Evolutionary conservation across 495 filamentous ascomycete genomes (phyloP).

Genomic region (Penicillium coprophilum): DNA sequence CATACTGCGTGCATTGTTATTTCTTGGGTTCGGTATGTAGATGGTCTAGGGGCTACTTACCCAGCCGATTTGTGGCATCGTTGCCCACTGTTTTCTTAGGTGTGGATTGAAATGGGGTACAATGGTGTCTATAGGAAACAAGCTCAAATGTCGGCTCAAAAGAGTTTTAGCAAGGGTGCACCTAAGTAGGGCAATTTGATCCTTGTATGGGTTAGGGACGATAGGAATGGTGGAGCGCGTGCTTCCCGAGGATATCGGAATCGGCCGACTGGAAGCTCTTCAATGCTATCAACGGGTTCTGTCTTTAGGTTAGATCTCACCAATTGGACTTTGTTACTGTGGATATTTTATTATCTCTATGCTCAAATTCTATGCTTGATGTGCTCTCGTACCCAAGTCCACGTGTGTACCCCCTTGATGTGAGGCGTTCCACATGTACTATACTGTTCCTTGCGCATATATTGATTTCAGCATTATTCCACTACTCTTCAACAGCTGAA

Average conservation of each 20-base stretch:
- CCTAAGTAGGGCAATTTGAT: neutral
- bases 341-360: neutral
- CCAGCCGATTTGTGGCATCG: conserved; percentile 46
- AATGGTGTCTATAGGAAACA: neutral
- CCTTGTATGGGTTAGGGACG: neutral
- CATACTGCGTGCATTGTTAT: conserved; percentile 34
- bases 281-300: conserved; percentile 1
- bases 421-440: neutral
- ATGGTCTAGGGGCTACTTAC: conserved; percentile 18
- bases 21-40: neutral
- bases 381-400: neutral
- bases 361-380: neutral
- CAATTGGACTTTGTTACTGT: neutral
- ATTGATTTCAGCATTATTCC: neutral
- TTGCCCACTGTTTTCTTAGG: conserved; percentile 5
- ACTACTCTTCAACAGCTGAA: neutral
- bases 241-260: conserved; percentile 32
- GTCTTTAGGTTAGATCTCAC: neutral
- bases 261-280: conserved; percentile 27
- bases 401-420: conserved; percentile 1
- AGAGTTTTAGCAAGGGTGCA: neutral
- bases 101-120: neutral
- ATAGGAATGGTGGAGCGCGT: conserved; percentile 18
- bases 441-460: neutral
- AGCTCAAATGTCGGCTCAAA: neutral